Evolutionary conservation across 2,329 filamentous ascomycete species (phyloP), one percentile per base, ranked within the genome.

Genomic region (Pleurostoma richardsiae): DNA sequence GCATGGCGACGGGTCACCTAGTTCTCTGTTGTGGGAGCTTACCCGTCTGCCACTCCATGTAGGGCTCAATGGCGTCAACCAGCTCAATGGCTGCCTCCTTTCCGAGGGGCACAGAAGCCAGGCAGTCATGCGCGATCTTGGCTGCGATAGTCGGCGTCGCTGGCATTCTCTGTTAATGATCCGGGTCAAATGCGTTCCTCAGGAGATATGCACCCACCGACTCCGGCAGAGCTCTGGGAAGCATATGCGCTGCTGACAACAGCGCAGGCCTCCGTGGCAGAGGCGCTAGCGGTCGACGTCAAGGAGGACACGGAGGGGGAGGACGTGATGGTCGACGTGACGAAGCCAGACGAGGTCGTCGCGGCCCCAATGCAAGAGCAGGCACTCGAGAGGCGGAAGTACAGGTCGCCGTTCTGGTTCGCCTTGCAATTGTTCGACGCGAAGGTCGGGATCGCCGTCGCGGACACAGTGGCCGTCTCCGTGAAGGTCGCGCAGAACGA

Each of bases 11-110:
- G 59, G 44, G 61, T 45, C 49, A 59, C 59, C 54, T 61, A 60
- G 47, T 59, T 63, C 7, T 49, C 49, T 5, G 52, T 52, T 48
- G 59, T 59, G 28, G 56, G 62, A 49, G 65, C 62, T 62, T 61
- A 66, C 65, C 64, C 30, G 59, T 65, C 50, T 69, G 66, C 66
- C 66, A 72, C 48, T 69, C 65, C 30, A 70, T 45, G 52, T 72
- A 72, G 1, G 69, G 69, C 50, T 58, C 57, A 19, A 70, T 56
- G 40, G 64, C 59, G 43, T 68, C 62, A 30, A 72, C 59, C 30
- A 69, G 64, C 43, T 63, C 59, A 29, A 71, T 53, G 5, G 69
- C 69, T 1, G 52, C 65, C 31, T 61, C 55, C 56, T 69, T 68
- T 41, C 63, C 48, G 19, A 72, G 62, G 1, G 69, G 67, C 6